Percentiles rank a stretch among this genome's conserved stretches.
phyloP scores from a whole-genome alignment of 2,329 filamentous ascomycete genomes.

The Byssothecium circinans region DNA sequence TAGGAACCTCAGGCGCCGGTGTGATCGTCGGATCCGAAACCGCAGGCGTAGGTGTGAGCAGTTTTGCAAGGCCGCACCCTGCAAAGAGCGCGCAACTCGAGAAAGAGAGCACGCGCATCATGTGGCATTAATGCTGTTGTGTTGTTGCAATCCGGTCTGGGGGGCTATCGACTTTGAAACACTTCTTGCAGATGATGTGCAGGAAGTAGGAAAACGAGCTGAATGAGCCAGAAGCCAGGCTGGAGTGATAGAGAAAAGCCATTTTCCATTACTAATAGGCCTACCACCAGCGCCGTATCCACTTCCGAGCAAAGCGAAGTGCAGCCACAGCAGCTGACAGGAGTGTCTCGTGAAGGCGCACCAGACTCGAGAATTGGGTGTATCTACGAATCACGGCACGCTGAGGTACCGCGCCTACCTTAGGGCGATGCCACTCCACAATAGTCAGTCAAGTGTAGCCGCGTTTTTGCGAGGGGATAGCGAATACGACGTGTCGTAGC shows the following conservation, averaged over 20 bases:
- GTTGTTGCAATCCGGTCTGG: not conserved
- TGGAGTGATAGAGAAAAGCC: too few species aligned
- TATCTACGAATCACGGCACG: constrained; percentile 14
- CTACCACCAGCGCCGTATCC: not conserved
- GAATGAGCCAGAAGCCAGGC: too few species aligned
- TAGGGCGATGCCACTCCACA: constrained; percentile 12
- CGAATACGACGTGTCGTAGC: constrained; percentile 23
- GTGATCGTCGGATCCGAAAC: constrained; percentile 29
- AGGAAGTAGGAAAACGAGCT: not conserved
- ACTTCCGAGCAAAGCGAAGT: not conserved
- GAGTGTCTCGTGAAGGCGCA: not conserved
- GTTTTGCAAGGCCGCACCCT: constrained; percentile 16
- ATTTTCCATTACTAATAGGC: not conserved
- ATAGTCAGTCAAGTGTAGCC: constrained; percentile 5
- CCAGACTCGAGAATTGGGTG: constrained; percentile 1
- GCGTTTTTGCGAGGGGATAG: constrained; percentile 16
- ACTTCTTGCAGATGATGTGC: not conserved
- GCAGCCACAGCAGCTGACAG: not conserved
- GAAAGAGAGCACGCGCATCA: constrained; percentile 12
- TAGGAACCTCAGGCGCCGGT: constrained; percentile 18
- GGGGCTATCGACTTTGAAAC: constrained; percentile 1
- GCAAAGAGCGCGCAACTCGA: constrained; percentile 16
- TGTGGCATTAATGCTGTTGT: not conserved
- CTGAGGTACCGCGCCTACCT: constrained; percentile 10
- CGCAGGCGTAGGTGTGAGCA: constrained; percentile 15